These are phyloP conservation scores for Solanum clarkiae DNA, from an alignment of 257 asterid genomes.

Conservation along the genomic window DNA sequence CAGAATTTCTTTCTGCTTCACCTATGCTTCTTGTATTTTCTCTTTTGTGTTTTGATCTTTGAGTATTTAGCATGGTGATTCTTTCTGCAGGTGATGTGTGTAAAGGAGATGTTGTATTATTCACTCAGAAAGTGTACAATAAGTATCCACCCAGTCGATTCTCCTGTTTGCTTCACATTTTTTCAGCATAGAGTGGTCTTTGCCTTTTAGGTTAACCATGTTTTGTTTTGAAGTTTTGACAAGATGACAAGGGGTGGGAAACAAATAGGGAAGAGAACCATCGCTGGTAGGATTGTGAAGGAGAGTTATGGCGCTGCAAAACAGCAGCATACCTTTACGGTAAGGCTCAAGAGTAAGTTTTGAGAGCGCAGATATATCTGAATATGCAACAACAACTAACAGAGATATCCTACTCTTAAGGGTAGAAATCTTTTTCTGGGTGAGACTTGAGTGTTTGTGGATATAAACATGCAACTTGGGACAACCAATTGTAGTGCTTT, in stretches of 20 bases:
- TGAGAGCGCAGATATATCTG: background rate
- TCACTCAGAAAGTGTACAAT: constrained; percentile 50
- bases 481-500: background rate
- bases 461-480: background rate
- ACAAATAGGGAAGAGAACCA: constrained; percentile 38
- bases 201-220: background rate
- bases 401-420: no score
- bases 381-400: no score
- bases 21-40: background rate
- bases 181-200: background rate
- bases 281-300: constrained; percentile 62
- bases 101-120: constrained; percentile 69
- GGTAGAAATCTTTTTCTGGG: background rate
- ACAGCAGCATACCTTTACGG: constrained; percentile 88
- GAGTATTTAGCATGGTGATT: background rate
- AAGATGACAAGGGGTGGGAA: constrained; percentile 30
- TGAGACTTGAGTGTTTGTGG: background rate
- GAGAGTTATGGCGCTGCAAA: constrained; percentile 74
- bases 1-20: background rate
- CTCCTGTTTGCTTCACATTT: background rate
- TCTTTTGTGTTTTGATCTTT: background rate
- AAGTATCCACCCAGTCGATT: constrained; percentile 14
- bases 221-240: constrained; percentile 29
- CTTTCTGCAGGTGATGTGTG: constrained; percentile 59
- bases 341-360: constrained; percentile 11